These are phyloP conservation scores for Cynara cardunculus DNA, from an alignment of 129 eudicot species.

Conservation along the genomic window DNA sequence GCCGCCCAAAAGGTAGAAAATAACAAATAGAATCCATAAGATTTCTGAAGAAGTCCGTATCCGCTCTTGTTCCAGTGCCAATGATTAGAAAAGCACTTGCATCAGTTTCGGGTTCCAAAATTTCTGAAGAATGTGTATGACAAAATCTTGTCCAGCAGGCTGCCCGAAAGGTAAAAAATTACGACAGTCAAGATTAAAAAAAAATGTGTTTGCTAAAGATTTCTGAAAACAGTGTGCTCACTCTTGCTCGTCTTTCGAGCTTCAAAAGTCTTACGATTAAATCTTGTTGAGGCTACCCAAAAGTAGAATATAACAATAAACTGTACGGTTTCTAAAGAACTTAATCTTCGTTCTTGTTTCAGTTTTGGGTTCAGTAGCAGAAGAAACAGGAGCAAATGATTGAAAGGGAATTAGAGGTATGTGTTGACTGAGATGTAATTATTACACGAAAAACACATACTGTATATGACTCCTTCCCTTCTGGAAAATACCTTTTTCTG, in stretches of 20 bases:
- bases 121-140: neutral
- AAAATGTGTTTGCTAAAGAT: neutral
- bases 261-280: neutral
- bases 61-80: neutral
- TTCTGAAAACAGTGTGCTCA: neutral
- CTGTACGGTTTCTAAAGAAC: neutral
- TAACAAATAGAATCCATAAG: slow-evolving; percentile 4
- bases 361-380: neutral
- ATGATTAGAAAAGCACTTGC: neutral
- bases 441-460: neutral
- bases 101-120: neutral
- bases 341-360: neutral
- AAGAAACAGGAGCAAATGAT: neutral
- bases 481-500: neutral
- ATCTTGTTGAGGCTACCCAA: neutral
- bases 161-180: slow-evolving; percentile 30
- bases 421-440: neutral
- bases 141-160: slow-evolving; percentile 30
- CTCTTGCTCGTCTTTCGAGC: neutral
- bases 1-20: slow-evolving; percentile 57
- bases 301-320: neutral
- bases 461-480: neutral
- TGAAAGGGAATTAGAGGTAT: neutral
- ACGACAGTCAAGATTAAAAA: neutral
- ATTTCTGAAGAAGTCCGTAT: neutral